Base-by-base conservation (phyloP, 2,329 filamentous ascomycete species). In the Xylariaceae sp. region DNA sequence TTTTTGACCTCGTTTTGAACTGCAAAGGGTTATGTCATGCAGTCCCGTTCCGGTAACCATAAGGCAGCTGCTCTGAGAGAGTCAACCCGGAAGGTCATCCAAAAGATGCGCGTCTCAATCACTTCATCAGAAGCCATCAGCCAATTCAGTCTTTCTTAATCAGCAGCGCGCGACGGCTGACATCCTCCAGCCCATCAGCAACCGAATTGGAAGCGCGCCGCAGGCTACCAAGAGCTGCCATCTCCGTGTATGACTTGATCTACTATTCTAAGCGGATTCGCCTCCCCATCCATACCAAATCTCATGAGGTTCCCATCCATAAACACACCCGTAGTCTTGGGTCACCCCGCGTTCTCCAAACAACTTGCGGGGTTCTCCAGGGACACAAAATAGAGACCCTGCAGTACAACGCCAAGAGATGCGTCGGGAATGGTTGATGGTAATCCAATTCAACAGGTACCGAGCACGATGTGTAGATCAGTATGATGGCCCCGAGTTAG, bases 401-500 rank as follows among this genome's bases (percentile, higher is more conserved):
- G 49, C 49, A 52, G 48, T 32, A 15, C 27, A n/a, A 10, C 12
- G 39, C 49, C 47, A n/a, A 45, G 32, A n/a, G 39, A n/a, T 22
- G 31, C 19, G 17, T 52, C 49, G 7, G 48, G 42, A 2, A 3
- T 5, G 7, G 39, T 42, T 10, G n/a, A n/a, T 19, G 41, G 30
- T n/a, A 35, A 45, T 15, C 42, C 41, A 14, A 43, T 14, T 14
- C 36, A 41, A 9, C 43, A 45, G 5, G 49, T 52, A 9, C 49
- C 49, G 30, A 48, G 48, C 12, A 48, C 32, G 14, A 52, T 36
- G 1, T 45, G 41, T 11, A 48, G n/a, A 15, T 52, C 49, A 7
- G 45, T 27, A 1, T 27, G 36, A 27, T 52, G 49, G 49, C 49
- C 10, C 49, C 49, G n/a, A 52, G 49, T 45, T 45, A 52, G 4